Evolutionary conservation across 2,329 filamentous ascomycete genomes (phyloP), one percentile per base, ranked within the genome.

Genomic region (Aspergillus latus): DNA sequence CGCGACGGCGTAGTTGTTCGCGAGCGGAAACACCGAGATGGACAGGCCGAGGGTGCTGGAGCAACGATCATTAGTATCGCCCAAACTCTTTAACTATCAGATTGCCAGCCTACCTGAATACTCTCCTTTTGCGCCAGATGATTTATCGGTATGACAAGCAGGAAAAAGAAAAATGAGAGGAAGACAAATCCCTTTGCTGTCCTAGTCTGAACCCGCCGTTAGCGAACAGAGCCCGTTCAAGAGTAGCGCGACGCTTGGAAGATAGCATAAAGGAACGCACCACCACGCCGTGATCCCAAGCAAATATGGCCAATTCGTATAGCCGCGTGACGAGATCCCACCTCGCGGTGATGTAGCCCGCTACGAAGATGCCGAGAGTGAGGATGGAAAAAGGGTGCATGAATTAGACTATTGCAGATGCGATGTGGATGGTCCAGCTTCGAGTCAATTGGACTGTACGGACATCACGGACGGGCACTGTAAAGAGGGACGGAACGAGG

Each of bases 361-460:
- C 93, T 83, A 97, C 89, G 82, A 99, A 99, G 81, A 99, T 97
- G 79, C 89, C 92, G 79, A 96, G 87, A 71, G 92, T 96, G 76
- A 97, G 85, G 75, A 93, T 82, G 62, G 93, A 97, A 81, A 97
- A 97, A 71, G 92, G 91, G 91, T 97, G 92, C 93, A 97, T 97
- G 67, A 77, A 78, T 76, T 60, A 72, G 62, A 63, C 62, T 56
- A 64, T 65, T 66, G 52, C 13, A 5, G 11, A 37, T 37, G 34
- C 34, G 34, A 37, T 37, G 21, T 61, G 58, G 62, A 40, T 37
- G 45, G 54, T 42, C 37, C 44, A 53, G 54, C 54, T 47, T 63
- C 5, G 34, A 34, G 4, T 37, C 59, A 54, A 36, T 66, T 67
- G 59, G 67, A 59, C 55, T 63, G 62, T 60, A 63, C 66, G 66